Conservation (phyloP, 495 filamentous ascomycete species). For the Podospora pseudoanserina region DNA sequence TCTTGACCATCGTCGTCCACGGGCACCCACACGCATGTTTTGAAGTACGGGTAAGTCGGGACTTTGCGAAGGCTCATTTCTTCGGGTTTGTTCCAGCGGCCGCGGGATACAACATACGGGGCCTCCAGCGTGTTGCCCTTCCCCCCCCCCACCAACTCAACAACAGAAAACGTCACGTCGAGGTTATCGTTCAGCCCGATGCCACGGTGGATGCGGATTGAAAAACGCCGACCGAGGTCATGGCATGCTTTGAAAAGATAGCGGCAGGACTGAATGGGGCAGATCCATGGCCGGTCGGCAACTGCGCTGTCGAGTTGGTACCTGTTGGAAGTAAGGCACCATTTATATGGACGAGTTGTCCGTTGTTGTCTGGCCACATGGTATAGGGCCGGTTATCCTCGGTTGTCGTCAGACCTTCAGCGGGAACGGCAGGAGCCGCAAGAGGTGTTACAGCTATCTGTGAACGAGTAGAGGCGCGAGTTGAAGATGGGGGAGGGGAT, state of each 20-base stretch:
- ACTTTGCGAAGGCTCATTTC: neutral
- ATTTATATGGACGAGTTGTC: neutral
- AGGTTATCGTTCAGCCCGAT: conserved; percentile 23
- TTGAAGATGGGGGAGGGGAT: neutral
- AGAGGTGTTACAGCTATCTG: neutral
- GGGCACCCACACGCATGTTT: neutral
- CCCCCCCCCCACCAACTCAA: neutral
- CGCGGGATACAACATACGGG: conserved; percentile 8
- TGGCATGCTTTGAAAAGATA: conserved; percentile 3
- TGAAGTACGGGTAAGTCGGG: neutral
- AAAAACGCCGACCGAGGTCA: conserved; percentile 23
- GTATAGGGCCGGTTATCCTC: conserved; percentile 19
- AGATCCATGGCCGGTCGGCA: conserved; percentile 23
- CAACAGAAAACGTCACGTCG: conserved; percentile 22
- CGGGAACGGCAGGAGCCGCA: neutral
- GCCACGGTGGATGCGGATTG: conserved; percentile 11
- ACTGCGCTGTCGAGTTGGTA: conserved; percentile 15
- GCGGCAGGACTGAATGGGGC: conserved; percentile 24
- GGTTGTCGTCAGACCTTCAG: neutral
- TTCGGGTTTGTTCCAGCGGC: conserved; percentile 2
- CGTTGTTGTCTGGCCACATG: conserved; percentile 17
- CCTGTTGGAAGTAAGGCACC: conserved; percentile 17
- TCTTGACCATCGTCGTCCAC: neutral
- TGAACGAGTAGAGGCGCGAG: neutral
- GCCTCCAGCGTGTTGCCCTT: neutral